Evolutionary conservation across 257 asterid species (phyloP).

Genomic region (Solanum stenotomum): DNA sequence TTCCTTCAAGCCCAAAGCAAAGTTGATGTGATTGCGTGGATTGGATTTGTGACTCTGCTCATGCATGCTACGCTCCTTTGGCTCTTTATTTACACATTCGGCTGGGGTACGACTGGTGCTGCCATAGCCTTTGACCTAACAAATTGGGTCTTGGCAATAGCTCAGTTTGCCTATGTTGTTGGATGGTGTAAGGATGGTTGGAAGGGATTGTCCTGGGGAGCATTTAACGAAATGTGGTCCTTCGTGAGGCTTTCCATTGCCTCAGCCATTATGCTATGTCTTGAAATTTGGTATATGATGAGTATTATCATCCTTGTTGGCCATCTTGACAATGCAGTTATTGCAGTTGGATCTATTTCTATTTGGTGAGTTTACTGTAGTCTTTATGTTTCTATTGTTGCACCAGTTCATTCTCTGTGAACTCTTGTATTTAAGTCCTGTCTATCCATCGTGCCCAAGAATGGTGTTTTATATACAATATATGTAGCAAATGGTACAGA

Average conservation of each 20-base stretch:
- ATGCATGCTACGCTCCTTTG: slow-evolving; percentile 45
- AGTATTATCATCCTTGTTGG: slow-evolving; percentile 68
- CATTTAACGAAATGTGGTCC: slow-evolving; percentile 63
- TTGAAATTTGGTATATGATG: slow-evolving; percentile 89
- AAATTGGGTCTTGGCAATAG: slow-evolving; percentile 36
- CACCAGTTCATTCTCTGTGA: background rate
- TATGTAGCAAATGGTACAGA: background rate
- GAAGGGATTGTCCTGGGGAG: slow-evolving; percentile 60
- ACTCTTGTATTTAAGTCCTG: background rate
- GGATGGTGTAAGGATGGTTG: slow-evolving; percentile 88
- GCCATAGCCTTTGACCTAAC: slow-evolving; percentile 52
- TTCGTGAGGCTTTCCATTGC: slow-evolving; percentile 81
- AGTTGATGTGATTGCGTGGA: slow-evolving; percentile 56
- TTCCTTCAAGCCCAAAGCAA: slow-evolving; percentile 87
- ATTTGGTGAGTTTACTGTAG: slow-evolving; percentile 46
- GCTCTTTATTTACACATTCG: slow-evolving; percentile 42
- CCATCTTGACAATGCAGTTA: slow-evolving; percentile 59
- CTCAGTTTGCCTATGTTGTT: slow-evolving; percentile 57
- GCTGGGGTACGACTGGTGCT: slow-evolving; percentile 62
- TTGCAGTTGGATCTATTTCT: slow-evolving; percentile 71
- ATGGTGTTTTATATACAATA: background rate
- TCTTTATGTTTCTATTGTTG: background rate
- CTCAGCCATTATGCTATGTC: slow-evolving; percentile 79
- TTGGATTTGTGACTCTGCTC: slow-evolving; percentile 28
- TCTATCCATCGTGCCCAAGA: background rate